A percentile compares a stretch with the other conserved stretches of the same genome.
Conservation (phyloP, 164 flowering plant genomes). For the Aristolochia californica region DNA sequence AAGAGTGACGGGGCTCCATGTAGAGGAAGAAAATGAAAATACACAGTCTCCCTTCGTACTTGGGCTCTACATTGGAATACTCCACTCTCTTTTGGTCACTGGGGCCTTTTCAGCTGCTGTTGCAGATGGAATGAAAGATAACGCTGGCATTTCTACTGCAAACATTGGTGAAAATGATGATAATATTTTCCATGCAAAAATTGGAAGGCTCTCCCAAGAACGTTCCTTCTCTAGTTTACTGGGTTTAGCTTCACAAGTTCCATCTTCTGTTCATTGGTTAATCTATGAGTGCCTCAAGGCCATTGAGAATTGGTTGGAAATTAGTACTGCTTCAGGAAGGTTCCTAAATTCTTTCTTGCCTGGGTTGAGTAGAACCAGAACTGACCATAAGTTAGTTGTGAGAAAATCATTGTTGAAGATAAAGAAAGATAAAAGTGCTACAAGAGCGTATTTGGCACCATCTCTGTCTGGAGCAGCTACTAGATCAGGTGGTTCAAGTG, state of each 20-base stretch:
- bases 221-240: conserved; percentile 42
- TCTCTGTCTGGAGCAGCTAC: conserved; percentile 4
- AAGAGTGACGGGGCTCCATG: conserved; percentile 63
- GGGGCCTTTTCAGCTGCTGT: conserved; percentile 56
- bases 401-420: conserved; percentile 43
- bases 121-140: conserved; percentile 19
- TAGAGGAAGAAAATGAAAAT: conserved; percentile 78
- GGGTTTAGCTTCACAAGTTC: conserved; percentile 24
- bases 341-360: conserved; percentile 17
- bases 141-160: conserved; percentile 4
- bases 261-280: conserved; percentile 41
- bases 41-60: conserved; percentile 49
- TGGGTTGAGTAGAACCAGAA: conserved; percentile 8
- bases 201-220: conserved; percentile 69
- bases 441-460: conserved; percentile 12
- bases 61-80: conserved; percentile 45
- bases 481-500: conserved; percentile 22
- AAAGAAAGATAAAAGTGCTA: conserved; percentile 32
- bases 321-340: conserved; percentile 28
- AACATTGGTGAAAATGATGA: conserved; percentile 41
- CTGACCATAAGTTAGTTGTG: conserved; percentile 18
- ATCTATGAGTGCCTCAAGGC: conserved; percentile 57
- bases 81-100: conserved; percentile 56
- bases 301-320: conserved; percentile 58
- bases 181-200: conserved; percentile 50